These are phyloP conservation scores for Auriscalpium orientale DNA, from an alignment of 768 basidiomycete genomes.

Conservation along the genomic window DNA sequence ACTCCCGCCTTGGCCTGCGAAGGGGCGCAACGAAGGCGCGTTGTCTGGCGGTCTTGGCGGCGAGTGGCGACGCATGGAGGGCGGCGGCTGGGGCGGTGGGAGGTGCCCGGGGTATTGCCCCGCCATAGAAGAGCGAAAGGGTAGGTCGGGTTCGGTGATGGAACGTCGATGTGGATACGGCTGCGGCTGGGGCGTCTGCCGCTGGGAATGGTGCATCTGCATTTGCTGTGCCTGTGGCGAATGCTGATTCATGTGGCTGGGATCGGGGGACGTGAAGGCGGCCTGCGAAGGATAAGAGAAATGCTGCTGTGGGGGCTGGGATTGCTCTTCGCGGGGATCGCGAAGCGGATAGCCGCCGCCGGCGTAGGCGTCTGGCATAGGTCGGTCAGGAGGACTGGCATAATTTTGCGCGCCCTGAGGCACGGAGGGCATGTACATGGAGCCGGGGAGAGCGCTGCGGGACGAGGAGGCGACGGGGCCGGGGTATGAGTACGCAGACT, in stretches of 20 bases:
- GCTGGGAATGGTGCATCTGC: constrained; percentile 24
- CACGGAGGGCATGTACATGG: constrained; percentile 26
- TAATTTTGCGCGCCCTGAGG: constrained; percentile 29
- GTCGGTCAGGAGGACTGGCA: constrained; percentile 43
- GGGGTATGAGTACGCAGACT: constrained; percentile 10
- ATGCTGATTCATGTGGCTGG: constrained; percentile 9
- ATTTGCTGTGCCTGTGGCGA: constrained; percentile 24
- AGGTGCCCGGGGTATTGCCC: constrained; percentile 32
- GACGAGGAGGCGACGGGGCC: constrained; percentile 25
- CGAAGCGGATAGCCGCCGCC: constrained; percentile 35
- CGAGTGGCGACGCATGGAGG: constrained; percentile 23
- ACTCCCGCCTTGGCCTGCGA: neutral
- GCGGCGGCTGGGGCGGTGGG: constrained; percentile 41
- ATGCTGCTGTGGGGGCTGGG: constrained; percentile 25
- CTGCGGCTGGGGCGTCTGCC: constrained; percentile 22
- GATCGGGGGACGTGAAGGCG: constrained; percentile 30
- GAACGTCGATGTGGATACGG: constrained; percentile 51
- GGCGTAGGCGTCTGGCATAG: constrained; percentile 36
- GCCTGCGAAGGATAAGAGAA: constrained; percentile 43
- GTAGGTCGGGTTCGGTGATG: constrained; percentile 46
- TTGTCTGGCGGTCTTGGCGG: constrained; percentile 11
- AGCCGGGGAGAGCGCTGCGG: constrained; percentile 34
- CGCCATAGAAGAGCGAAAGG: constrained; percentile 31
- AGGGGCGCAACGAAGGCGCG: constrained; percentile 8
- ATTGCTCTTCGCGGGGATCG: constrained; percentile 37